Evolutionary conservation across 257 asterid genomes (phyloP).

Genomic region (Ligustrum vulgare): DNA sequence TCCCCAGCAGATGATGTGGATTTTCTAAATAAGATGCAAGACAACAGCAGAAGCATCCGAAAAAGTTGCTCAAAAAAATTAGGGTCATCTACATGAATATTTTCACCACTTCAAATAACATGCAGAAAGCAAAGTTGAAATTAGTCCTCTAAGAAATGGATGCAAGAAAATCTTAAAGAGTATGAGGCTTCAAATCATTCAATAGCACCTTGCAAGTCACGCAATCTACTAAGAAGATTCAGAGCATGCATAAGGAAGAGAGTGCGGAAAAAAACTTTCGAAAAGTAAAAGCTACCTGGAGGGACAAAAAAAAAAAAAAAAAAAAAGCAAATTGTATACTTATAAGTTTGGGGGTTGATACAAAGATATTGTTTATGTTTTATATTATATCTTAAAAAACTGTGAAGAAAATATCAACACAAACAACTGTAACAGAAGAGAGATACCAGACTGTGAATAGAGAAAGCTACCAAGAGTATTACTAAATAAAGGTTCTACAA

Average conservation of each 20-base stretch:
- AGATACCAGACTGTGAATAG: background rate
- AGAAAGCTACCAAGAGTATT: background rate
- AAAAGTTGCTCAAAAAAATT: too few relatives aligned
- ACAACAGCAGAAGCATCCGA: background rate
- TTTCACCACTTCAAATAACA: background rate
- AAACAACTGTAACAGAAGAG: background rate
- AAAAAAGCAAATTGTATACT: background rate
- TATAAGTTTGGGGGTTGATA: background rate
- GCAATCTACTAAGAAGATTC: background rate
- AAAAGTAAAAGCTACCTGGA: background rate
- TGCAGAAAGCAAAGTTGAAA: background rate
- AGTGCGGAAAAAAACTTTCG: background rate
- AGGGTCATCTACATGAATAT: background rate
- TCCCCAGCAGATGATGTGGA: background rate
- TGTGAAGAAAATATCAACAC: background rate
- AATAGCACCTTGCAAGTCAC: background rate
- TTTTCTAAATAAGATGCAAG: background rate
- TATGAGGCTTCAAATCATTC: background rate
- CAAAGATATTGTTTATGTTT: background rate
- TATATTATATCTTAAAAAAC: background rate
- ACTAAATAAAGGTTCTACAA: background rate
- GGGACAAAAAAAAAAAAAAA: too few relatives aligned
- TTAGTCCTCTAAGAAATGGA: background rate
- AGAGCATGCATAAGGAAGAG: background rate
- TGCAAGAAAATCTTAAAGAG: background rate